Conservation (phyloP, 176 grass and related monocot species). For the Guadua angustifolia region DNA sequence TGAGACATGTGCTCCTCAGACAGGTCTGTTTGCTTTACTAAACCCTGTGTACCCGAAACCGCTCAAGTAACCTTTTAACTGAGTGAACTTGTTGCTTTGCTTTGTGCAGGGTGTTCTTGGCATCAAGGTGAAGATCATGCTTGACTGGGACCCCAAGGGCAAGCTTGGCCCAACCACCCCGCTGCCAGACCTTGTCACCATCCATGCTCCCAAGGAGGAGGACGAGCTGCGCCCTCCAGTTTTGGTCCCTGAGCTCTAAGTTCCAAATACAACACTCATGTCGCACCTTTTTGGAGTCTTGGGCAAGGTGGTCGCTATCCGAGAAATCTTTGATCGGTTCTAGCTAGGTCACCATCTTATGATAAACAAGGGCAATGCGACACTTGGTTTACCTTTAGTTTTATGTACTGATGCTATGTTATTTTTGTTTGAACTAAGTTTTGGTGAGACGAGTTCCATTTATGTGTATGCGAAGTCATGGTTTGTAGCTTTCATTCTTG, state of each 20-base stretch:
- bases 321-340: constrained; percentile 26
- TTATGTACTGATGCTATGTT: constrained; percentile 42
- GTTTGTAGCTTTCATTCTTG: background rate
- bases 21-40: constrained; percentile 49
- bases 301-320: background rate
- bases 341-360: constrained; percentile 51
- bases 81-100: background rate
- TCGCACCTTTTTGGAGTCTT: constrained; percentile 28
- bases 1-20: constrained; percentile 82
- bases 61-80: background rate
- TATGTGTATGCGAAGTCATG: constrained; percentile 36
- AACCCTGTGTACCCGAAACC: background rate
- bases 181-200: constrained; percentile 79
- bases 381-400: constrained; percentile 43
- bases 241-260: constrained; percentile 58
- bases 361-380: constrained; percentile 43
- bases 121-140: constrained; percentile 97
- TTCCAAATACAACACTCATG: background rate
- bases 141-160: constrained; percentile 90
- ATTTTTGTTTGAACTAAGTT: constrained; percentile 51
- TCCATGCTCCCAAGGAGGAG: constrained; percentile 85
- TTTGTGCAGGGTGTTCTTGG: constrained; percentile 71
- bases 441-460: constrained; percentile 43
- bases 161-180: constrained; percentile 72
- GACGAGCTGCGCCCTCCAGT: constrained; percentile 65